phyloP scores from a whole-genome alignment of 805 yeast species.

The Cyberlindnera meyerae region DNA sequence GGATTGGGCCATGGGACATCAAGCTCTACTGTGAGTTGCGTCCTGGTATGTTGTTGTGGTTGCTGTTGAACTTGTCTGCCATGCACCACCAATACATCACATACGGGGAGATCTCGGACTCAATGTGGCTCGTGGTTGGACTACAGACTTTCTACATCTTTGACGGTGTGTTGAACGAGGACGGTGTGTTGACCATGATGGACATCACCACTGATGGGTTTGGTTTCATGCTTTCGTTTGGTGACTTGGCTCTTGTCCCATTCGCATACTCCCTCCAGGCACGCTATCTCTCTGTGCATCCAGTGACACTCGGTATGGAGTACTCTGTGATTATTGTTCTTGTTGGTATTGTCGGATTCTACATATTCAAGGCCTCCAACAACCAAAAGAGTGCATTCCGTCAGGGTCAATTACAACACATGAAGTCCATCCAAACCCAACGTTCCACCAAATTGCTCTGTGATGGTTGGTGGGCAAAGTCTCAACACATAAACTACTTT shows the following conservation, averaged over 20 bases:
- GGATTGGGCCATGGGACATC: conserved; percentile 80
- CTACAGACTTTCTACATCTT: conserved; percentile 79
- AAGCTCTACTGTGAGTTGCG: conserved; percentile 90
- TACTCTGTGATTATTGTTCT: conserved; percentile 35
- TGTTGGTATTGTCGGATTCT: conserved; percentile 61
- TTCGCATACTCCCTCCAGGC: conserved; percentile 86
- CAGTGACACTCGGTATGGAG: conserved; percentile 45
- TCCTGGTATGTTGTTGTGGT: conserved; percentile 91
- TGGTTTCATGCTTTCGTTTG: conserved; percentile 94
- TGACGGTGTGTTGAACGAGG: conserved; percentile 91
- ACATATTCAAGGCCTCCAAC: conserved; percentile 80
- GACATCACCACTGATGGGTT: conserved; percentile 96
- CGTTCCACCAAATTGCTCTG: conserved; percentile 76
- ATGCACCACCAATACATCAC: conserved; percentile 72
- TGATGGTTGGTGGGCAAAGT: conserved; percentile 94
- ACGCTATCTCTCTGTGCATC: conserved; percentile 67
- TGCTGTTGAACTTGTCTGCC: conserved; percentile 69
- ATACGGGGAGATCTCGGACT: conserved; percentile 58
- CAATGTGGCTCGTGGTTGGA: conserved; percentile 61
- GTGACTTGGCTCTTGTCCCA: conserved; percentile 90
- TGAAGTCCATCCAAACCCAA: conserved; percentile 65
- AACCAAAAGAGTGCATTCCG: conserved; percentile 81
- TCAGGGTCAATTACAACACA: conserved; percentile 64
- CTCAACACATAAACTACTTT: conserved; percentile 91
- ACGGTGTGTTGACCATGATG: conserved; percentile 88